A percentile compares a stretch with the other conserved stretches of the same genome.
Evolutionary conservation across 2,329 filamentous ascomycete species (phyloP).

Genomic region (Fusarium sp.): DNA sequence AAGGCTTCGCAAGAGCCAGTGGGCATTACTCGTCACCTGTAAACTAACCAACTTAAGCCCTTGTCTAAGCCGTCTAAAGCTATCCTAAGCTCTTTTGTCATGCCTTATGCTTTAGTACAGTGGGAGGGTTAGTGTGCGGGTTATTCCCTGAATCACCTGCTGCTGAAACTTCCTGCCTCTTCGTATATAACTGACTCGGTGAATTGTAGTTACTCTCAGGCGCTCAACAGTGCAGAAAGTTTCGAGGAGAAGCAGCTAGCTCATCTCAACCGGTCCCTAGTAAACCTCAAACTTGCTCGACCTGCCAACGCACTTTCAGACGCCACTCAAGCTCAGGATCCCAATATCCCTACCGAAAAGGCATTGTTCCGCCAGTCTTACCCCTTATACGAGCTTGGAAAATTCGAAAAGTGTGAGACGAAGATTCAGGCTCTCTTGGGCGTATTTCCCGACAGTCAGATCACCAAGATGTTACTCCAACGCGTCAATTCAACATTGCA

Average conservation of each 20-base stretch:
- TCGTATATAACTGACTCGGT: too few relatives aligned
- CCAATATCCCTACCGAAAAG: not conserved
- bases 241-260: not conserved
- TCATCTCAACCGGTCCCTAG: constrained; percentile 3
- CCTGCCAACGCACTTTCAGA: not conserved
- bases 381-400: not conserved
- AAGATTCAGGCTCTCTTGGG: constrained; percentile 48
- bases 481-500: constrained; percentile 49
- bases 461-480: constrained; percentile 48
- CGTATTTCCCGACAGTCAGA: constrained; percentile 52
- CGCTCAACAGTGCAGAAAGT: not conserved
- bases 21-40: not conserved
- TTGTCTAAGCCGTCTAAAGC: too few relatives aligned
- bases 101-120: too few relatives aligned
- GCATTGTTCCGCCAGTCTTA: not conserved
- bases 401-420: not conserved
- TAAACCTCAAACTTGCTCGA: not conserved
- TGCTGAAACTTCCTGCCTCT: too few relatives aligned
- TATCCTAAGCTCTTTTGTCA: too few relatives aligned
- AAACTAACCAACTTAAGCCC: too few relatives aligned
- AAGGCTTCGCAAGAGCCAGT: not conserved
- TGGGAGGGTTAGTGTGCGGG: too few relatives aligned
- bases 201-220: not conserved
- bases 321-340: not conserved
- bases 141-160: too few relatives aligned